Evolutionary conservation across 768 basidiomycete genomes (phyloP).

Genomic region (Lyophyllum decastes): DNA sequence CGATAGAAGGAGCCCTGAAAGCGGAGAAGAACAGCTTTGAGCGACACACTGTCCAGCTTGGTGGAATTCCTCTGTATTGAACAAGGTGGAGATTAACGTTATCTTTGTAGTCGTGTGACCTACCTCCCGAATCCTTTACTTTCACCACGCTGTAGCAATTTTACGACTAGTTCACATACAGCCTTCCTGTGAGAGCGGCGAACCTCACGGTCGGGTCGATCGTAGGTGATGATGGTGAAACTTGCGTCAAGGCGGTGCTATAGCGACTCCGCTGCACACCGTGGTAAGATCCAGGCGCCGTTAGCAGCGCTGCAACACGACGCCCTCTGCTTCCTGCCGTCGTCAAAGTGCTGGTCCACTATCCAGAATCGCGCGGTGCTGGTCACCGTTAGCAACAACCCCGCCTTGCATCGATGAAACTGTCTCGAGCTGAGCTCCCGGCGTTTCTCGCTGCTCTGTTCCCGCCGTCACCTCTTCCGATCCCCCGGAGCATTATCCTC

Average conservation of each 20-base stretch:
- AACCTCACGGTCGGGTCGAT: no score
- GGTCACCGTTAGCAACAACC: slow-evolving; percentile 24
- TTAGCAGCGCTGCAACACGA: background rate
- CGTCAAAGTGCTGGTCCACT: slow-evolving; percentile 29
- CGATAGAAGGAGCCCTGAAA: background rate
- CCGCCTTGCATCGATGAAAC: slow-evolving; percentile 14
- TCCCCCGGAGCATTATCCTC: slow-evolving; percentile 28
- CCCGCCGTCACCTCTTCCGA: slow-evolving; percentile 14
- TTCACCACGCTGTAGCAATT: background rate
- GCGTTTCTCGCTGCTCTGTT: slow-evolving; percentile 4
- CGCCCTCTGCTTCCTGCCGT: slow-evolving; percentile 8
- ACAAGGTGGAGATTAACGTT: background rate
- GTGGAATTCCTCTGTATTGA: no score
- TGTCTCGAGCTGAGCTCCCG: slow-evolving; percentile 15
- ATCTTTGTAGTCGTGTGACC: background rate
- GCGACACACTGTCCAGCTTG: no score
- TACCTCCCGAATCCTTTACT: background rate
- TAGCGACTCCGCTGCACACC: background rate
- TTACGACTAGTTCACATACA: no score
- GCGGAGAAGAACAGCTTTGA: background rate
- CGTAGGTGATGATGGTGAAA: background rate
- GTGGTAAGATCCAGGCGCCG: background rate
- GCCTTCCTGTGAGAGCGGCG: no score
- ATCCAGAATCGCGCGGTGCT: slow-evolving; percentile 24
- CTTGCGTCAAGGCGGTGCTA: slow-evolving; percentile 4